Evolutionary conservation across 768 basidiomycete species (phyloP).

Genomic region (Wakefieldia striispora): DNA sequence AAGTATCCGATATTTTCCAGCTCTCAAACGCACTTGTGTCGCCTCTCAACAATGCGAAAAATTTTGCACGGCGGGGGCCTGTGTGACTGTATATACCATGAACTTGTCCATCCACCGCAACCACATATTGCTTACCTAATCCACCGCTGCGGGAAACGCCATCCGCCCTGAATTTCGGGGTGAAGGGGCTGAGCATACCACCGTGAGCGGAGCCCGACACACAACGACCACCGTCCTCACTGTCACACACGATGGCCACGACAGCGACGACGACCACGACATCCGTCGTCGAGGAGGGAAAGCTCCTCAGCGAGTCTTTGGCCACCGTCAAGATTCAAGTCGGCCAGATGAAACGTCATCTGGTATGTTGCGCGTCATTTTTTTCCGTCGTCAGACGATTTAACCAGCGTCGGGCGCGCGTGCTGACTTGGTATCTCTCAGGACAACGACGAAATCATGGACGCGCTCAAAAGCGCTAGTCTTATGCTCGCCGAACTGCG

Average conservation of each 20-base stretch:
- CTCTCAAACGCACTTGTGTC: too few species aligned
- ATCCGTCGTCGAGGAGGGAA: constrained; percentile 68
- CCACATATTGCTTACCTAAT: constrained; percentile 17
- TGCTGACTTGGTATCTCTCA: constrained; percentile 27
- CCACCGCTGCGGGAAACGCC: neutral
- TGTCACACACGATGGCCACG: constrained; percentile 21
- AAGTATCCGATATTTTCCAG: too few species aligned
- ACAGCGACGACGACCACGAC: constrained; percentile 25
- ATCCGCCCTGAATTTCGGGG: neutral
- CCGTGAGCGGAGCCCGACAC: neutral
- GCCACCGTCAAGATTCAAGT: constrained; percentile 89
- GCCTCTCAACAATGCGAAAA: too few species aligned
- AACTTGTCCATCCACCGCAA: too few species aligned
- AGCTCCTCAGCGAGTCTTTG: constrained; percentile 80
- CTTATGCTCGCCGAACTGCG: constrained; percentile 96
- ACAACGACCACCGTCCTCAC: neutral
- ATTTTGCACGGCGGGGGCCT: too few species aligned
- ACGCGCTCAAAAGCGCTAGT: constrained; percentile 95
- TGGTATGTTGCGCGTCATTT: constrained; percentile 49
- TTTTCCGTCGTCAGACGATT: too few species aligned
- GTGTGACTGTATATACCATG: too few species aligned
- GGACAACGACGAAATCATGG: constrained; percentile 98
- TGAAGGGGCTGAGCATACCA: too few species aligned
- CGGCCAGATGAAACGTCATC: constrained; percentile 91
- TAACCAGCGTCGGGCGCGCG: neutral